Conservation (phyloP, 768 basidiomycete species). For the Artomyces pyxidatus region DNA sequence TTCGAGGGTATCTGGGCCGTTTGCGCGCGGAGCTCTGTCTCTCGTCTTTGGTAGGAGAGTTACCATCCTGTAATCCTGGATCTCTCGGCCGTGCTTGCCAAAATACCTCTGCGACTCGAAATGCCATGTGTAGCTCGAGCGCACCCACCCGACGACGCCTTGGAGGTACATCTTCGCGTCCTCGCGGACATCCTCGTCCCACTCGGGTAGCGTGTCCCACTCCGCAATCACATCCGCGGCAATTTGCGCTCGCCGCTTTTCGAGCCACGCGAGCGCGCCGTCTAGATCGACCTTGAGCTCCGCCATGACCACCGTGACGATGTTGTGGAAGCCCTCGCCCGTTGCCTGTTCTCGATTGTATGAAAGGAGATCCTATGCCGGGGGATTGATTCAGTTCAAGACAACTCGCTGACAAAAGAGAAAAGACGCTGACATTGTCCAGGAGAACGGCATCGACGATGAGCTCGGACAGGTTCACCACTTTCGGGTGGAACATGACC, state of each 20-base stretch:
- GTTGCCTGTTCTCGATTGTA: conserved; percentile 24
- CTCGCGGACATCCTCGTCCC: conserved; percentile 19
- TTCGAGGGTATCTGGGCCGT: no score
- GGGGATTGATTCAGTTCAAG: neutral
- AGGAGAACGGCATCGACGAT: conserved; percentile 30
- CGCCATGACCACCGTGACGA: conserved; percentile 22
- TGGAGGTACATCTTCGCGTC: conserved; percentile 21
- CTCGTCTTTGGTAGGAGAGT: conserved; percentile 11
- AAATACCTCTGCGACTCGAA: conserved; percentile 27
- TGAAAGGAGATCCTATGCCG: conserved; percentile 23
- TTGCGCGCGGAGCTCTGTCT: no score
- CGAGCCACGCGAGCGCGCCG: conserved; percentile 16
- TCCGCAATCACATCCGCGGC: conserved; percentile 17
- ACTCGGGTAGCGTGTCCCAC: conserved; percentile 21
- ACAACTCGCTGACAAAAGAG: neutral
- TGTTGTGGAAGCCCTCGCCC: conserved; percentile 21
- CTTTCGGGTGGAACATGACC: conserved; percentile 29
- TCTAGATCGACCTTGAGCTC: conserved; percentile 10
- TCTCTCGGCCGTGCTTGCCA: conserved; percentile 19
- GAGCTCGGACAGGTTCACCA: conserved; percentile 22
- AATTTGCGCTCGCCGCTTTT: conserved; percentile 11
- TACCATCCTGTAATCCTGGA: conserved; percentile 18
- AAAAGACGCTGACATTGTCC: conserved; percentile 27
- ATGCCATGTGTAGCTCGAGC: conserved; percentile 22
- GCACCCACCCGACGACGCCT: conserved; percentile 21